Evolutionary conservation across 2,329 filamentous ascomycete genomes (phyloP).

Genomic region (Scorias spongiosa): DNA sequence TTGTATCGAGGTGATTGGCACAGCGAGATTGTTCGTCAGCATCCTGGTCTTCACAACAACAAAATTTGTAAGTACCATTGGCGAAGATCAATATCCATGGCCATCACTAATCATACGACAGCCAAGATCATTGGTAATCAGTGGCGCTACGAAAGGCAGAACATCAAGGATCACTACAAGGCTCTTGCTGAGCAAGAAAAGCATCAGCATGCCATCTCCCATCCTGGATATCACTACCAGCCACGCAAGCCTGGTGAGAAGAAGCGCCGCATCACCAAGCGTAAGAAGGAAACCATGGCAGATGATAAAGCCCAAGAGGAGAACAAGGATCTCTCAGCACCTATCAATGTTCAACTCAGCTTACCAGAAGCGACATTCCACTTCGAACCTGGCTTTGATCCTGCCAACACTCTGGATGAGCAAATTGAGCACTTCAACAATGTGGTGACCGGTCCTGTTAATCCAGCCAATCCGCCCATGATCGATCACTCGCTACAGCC

Average conservation of each 20-base stretch:
- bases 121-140: constrained; percentile 27
- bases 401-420: not conserved
- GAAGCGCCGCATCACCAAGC: constrained; percentile 29
- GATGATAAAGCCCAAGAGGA: not conserved
- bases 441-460: too few relatives aligned
- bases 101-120: constrained; percentile 10
- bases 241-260: constrained; percentile 32
- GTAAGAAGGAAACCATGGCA: constrained; percentile 12
- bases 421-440: not conserved
- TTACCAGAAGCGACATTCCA: not conserved
- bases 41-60: constrained; percentile 30
- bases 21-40: constrained; percentile 20
- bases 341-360: not conserved
- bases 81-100: not conserved
- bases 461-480: too few relatives aligned
- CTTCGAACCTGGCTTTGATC: not conserved
- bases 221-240: constrained; percentile 32
- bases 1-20: constrained; percentile 28
- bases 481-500: too few relatives aligned
- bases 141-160: constrained; percentile 25
- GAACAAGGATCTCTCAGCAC: not conserved
- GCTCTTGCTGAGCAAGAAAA: constrained; percentile 25
- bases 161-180: constrained; percentile 24
- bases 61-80: constrained; percentile 25
- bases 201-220: constrained; percentile 22